Conservation (phyloP, 2,329 filamentous ascomycete species). For the Fusarium continuum region DNA sequence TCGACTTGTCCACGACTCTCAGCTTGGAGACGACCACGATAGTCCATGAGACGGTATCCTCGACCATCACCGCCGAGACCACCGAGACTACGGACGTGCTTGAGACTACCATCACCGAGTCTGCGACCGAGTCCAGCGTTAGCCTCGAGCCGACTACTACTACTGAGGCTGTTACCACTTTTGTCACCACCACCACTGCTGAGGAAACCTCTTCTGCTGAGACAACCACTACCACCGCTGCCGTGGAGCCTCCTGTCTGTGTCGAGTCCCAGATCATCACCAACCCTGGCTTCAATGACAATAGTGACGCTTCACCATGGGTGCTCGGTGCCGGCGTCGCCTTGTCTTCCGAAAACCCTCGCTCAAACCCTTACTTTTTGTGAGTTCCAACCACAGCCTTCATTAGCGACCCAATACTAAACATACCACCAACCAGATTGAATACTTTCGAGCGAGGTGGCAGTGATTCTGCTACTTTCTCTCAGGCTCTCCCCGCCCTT, state of each 20-base stretch:
- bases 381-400: neutral
- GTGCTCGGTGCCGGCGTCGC: neutral
- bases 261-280: neutral
- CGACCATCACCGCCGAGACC: neutral
- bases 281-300: constrained; percentile 7
- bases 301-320: neutral
- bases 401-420: neutral
- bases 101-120: neutral
- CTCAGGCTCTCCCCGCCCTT: neutral
- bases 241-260: neutral
- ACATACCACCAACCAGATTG: neutral
- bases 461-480: neutral
- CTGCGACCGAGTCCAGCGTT: neutral
- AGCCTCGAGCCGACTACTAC: neutral
- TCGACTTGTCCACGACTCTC: neutral
- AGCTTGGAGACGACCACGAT: neutral
- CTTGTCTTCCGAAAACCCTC: neutral
- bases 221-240: neutral
- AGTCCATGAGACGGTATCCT: neutral
- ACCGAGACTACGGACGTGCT: neutral
- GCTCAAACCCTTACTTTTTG: neutral
- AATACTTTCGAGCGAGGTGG: neutral
- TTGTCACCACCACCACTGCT: neutral
- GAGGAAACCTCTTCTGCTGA: neutral
- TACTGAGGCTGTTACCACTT: neutral